These are phyloP conservation scores for Arthrinium phaeospermum DNA, from an alignment of 2,329 filamentous ascomycete genomes.

Conservation along the genomic window DNA sequence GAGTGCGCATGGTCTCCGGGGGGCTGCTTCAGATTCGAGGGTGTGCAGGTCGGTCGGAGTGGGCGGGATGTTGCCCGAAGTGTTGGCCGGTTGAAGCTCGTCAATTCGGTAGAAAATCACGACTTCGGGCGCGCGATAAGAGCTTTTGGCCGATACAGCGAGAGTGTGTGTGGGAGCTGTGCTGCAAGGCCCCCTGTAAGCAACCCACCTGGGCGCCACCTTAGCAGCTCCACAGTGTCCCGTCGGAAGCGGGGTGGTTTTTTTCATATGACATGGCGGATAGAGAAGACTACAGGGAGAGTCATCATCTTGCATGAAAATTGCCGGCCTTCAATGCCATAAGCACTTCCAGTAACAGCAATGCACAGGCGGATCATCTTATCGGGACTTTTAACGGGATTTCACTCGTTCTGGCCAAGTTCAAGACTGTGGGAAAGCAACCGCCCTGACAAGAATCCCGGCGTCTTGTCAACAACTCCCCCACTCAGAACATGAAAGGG, in stretches of 20 bases:
- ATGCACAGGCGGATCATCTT: no score
- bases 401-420: no score
- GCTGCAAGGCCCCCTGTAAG: background rate
- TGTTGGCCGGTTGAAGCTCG: conserved; percentile 11
- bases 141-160: conserved; percentile 10
- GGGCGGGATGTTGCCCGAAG: conserved; percentile 2
- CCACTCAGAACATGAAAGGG: no score
- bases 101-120: conserved; percentile 15
- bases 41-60: background rate
- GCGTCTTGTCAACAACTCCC: no score
- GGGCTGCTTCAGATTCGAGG: background rate
- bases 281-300: background rate
- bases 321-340: no score
- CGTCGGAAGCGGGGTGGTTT: background rate
- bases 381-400: no score
- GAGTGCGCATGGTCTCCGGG: background rate
- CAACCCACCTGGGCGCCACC: background rate
- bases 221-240: background rate
- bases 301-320: no score
- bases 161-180: background rate
- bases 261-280: background rate
- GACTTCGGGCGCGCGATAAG: conserved; percentile 10
- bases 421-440: no score
- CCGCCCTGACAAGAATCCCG: no score
- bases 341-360: no score